phyloP scores from a whole-genome alignment of 306 rosid species.

The Fragaria vesca region DNA sequence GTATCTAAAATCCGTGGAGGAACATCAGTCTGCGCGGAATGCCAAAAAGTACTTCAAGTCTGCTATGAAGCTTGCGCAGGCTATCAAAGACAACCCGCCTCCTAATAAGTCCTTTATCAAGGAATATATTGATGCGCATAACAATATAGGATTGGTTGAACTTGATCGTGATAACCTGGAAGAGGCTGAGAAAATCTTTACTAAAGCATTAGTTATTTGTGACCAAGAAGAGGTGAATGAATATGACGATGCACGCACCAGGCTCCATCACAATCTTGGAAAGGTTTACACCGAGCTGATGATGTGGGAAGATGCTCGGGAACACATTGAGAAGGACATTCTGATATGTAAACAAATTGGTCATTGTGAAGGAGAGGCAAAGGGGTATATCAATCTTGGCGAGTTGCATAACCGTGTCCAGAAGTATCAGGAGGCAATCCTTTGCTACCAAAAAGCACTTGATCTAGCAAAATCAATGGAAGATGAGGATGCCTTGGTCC shows the following conservation, averaged over 20 bases:
- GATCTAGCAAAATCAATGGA: slow-evolving; percentile 64
- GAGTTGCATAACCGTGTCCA: slow-evolving; percentile 70
- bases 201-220: slow-evolving; percentile 61
- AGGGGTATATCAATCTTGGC: slow-evolving; percentile 82
- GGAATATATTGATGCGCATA: slow-evolving; percentile 84
- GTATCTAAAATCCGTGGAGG: slow-evolving; percentile 51
- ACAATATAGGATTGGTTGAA: slow-evolving; percentile 87
- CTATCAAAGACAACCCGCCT: slow-evolving; percentile 61
- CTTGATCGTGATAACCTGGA: slow-evolving; percentile 75
- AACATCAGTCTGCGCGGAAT: slow-evolving; percentile 56
- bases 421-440: slow-evolving; percentile 63
- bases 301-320: slow-evolving; percentile 64
- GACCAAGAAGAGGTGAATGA: slow-evolving; percentile 74
- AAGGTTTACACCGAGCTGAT: slow-evolving; percentile 69
- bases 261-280: slow-evolving; percentile 95
- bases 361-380: slow-evolving; percentile 88
- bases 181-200: slow-evolving; percentile 56
- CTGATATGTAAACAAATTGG: slow-evolving; percentile 66
- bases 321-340: slow-evolving; percentile 66
- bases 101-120: slow-evolving; percentile 40
- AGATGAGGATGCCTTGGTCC: slow-evolving; percentile 70
- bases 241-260: slow-evolving; percentile 64
- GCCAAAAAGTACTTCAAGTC: slow-evolving; percentile 76
- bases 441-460: slow-evolving; percentile 60
- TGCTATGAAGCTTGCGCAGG: slow-evolving; percentile 69